phyloP scores from a whole-genome alignment of 306 rosid species.

The Vigna nakashimae region DNA sequence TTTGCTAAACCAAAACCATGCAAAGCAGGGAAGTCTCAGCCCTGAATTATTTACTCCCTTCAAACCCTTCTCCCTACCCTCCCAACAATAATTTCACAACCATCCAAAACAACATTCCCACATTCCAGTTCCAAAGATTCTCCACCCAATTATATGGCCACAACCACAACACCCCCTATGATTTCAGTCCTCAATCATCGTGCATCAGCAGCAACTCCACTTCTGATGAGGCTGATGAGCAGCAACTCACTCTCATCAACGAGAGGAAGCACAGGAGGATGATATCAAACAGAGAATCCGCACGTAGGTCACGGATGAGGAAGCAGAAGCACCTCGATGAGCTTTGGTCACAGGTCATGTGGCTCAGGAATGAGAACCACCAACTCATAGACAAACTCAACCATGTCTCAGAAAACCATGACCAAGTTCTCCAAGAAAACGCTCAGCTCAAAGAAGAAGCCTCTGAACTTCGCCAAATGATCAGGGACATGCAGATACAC shows the following conservation, averaged over 20 bases:
- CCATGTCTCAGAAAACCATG: conserved; percentile 72
- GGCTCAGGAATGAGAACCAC: conserved; percentile 88
- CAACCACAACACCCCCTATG: conserved; percentile 45
- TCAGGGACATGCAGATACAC: conserved; percentile 66
- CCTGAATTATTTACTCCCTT: conserved; percentile 60
- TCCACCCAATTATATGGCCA: conserved; percentile 53
- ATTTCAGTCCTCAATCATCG: conserved; percentile 61
- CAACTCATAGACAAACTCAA: conserved; percentile 74
- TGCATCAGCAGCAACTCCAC: conserved; percentile 84
- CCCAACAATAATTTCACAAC: conserved; percentile 46
- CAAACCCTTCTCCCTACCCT: conserved; percentile 59
- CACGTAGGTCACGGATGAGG: conserved; percentile 89
- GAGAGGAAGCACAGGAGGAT: conserved; percentile 91
- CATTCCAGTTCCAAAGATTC: conserved; percentile 54
- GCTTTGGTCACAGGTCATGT: conserved; percentile 92
- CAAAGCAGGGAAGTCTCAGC: conserved; percentile 63
- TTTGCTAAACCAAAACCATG: conserved; percentile 53
- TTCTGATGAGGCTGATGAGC: conserved; percentile 89
- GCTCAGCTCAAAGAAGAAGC: conserved; percentile 75
- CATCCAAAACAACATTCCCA: conserved; percentile 49
- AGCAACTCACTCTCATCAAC: conserved; percentile 63
- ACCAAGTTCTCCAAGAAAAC: conserved; percentile 70
- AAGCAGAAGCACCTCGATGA: conserved; percentile 95
- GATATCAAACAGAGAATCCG: conserved; percentile 97
- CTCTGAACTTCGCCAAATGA: conserved; percentile 77